phyloP scores from a whole-genome alignment of 1,139 yeast species.

The Saccharomyces hybrid region DNA sequence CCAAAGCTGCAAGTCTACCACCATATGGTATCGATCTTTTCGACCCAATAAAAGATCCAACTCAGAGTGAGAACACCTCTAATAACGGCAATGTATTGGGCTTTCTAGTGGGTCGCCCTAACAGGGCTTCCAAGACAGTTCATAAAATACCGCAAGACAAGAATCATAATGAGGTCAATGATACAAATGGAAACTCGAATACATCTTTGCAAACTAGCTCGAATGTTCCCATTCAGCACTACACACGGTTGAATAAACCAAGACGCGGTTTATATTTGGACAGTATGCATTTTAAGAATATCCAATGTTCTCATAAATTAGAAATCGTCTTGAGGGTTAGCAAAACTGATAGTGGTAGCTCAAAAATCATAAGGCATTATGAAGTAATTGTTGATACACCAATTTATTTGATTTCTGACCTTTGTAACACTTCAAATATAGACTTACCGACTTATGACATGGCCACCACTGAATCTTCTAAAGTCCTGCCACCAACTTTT shows the following conservation, averaged over 20 bases:
- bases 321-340: slow-evolving; percentile 72
- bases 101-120: slow-evolving; percentile 3
- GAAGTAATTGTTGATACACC: slow-evolving; percentile 91
- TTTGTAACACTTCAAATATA: slow-evolving; percentile 58
- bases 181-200: not conserved
- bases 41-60: slow-evolving; percentile 1
- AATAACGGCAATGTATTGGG: slow-evolving; percentile 3
- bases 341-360: slow-evolving; percentile 42
- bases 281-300: slow-evolving; percentile 52
- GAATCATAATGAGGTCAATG: not conserved
- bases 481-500: slow-evolving; percentile 42
- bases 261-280: slow-evolving; percentile 52
- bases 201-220: slow-evolving; percentile 9
- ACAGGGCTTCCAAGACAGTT: not conserved
- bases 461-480: slow-evolving; percentile 26
- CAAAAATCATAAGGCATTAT: slow-evolving; percentile 57
- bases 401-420: slow-evolving; percentile 58
- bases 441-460: slow-evolving; percentile 62
- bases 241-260: slow-evolving; percentile 17
- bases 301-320: slow-evolving; percentile 62
- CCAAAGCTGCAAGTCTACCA: slow-evolving; percentile 12
- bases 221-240: slow-evolving; percentile 10
- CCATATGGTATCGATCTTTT: slow-evolving; percentile 27
- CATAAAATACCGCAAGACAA: not conserved
- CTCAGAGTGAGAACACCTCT: not conserved